Evolutionary conservation across 1,139 yeast genomes (phyloP), one percentile per base, ranked within the genome.

Genomic region (Pichia sp.): DNA sequence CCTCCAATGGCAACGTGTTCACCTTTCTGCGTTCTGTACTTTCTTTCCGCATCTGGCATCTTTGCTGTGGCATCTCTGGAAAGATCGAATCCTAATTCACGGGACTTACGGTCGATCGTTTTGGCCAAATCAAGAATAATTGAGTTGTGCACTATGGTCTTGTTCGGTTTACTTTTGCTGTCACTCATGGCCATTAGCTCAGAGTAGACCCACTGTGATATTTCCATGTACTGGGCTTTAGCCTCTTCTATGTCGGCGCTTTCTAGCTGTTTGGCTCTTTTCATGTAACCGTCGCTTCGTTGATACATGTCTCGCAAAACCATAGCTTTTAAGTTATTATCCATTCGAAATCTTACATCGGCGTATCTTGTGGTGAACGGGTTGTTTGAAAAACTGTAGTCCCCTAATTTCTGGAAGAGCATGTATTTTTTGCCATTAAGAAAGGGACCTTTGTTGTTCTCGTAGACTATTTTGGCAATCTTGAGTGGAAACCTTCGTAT

Each of bases 281-380:
- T 62, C 48, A 56, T 60, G 31, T 57, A 58, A 0, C 52, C 55
- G 50, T 59, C 57, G 32, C 67, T 61, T 26, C 45, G 45, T 50
- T 63, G 67, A 40, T 59, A 62, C 8, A 69, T 66, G 49, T 67
- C 67, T 49, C 68, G 58, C 15, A 68, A 19, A 10, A 67, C 57
- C 1, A 67, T 23, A 10, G 61, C 56, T 38, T 56, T 60, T 26
- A 63, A 45, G 5, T 53, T 53, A 1, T 45, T 19, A 15, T 59
- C 51, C 10, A 68, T 29, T 34, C 53, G 40, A 4, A 67, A 43
- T 23, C 57, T 45, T 1, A 67, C 67, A 46, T 66, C 61, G n/a
- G 60, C 59, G 38, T 46, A 59, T 36, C 66, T 57, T 5, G 59
- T 56, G 1, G 50, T 23, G 54, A 67, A 70, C 2, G 72, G 72